These are phyloP conservation scores for Claviceps digitariae DNA, from an alignment of 2,329 filamentous ascomycete species.

Conservation along the genomic window DNA sequence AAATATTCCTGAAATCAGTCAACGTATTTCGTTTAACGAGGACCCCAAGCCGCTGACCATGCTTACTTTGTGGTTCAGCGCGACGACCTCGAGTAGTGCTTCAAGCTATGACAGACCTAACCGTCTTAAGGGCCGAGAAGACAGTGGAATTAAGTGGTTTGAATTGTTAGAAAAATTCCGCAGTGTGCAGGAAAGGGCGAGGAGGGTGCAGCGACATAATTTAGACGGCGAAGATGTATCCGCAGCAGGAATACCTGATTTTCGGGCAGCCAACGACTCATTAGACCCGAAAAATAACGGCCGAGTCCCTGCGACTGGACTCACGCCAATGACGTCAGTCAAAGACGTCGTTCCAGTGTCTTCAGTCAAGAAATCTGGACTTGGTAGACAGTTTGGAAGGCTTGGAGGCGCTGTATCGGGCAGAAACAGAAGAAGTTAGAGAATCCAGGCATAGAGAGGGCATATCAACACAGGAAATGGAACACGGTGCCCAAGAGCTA, in stretches of 20 bases:
- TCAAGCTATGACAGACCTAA: conserved; percentile 60
- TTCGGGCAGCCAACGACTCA: conserved; percentile 27
- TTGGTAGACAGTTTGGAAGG: conserved; percentile 56
- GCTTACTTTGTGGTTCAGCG: conserved; percentile 16
- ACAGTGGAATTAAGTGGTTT: conserved; percentile 75
- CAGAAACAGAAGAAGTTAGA: conserved; percentile 37
- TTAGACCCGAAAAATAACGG: conserved; percentile 29
- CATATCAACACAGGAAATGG: neutral
- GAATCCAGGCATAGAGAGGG: neutral
- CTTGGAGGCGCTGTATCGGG: conserved; percentile 58
- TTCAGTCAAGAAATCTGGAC: conserved; percentile 44
- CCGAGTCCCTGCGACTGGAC: conserved; percentile 16
- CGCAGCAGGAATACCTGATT: conserved; percentile 29
- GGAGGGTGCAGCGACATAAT: conserved; percentile 51
- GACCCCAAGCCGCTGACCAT: neutral
- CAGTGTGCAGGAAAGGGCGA: conserved; percentile 73
- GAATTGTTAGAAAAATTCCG: conserved; percentile 94
- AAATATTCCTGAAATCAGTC: neutral
- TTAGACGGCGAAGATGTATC: conserved; percentile 36
- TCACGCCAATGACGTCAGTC: conserved; percentile 28
- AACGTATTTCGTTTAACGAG: too few relatives aligned
- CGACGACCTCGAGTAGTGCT: conserved; percentile 32
- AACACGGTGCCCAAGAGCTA: neutral
- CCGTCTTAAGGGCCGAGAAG: conserved; percentile 68
- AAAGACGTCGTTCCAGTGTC: conserved; percentile 34